Conservation (phyloP, 306 rosid species). For the Prunus fruticosa region DNA sequence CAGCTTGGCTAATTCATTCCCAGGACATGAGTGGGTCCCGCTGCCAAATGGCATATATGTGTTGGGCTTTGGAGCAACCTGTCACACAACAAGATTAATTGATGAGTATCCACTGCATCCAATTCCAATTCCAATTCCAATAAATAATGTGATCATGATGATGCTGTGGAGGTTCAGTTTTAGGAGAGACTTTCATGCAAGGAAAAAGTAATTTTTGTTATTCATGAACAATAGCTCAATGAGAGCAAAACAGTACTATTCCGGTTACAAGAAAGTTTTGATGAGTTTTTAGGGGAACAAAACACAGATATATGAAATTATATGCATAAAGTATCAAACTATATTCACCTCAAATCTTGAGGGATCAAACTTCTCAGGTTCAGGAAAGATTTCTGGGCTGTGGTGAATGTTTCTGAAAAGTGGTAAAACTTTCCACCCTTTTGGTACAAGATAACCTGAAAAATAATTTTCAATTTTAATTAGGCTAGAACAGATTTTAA, state of each 20-base stretch:
- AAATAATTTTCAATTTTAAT: background rate
- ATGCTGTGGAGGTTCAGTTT: too few relatives aligned
- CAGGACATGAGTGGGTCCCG: conserved; percentile 94
- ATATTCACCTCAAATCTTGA: conserved; percentile 84
- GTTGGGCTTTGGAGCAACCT: conserved; percentile 86
- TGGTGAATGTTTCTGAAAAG: conserved; percentile 94
- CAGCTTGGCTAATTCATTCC: conserved; percentile 92
- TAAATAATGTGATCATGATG: background rate
- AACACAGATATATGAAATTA: background rate
- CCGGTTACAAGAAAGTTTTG: too few relatives aligned
- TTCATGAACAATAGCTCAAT: rapidly evolving
- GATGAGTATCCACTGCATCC: background rate
- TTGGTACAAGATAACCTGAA: conserved; percentile 84
- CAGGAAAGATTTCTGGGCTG: conserved; percentile 69
- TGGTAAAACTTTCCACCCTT: conserved; percentile 97
- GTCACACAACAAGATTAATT: conserved; percentile 26
- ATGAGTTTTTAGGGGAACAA: too few relatives aligned
- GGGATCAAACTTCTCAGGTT: conserved; percentile 88
- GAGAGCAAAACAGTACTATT: too few relatives aligned
- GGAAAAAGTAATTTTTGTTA: too few relatives aligned
- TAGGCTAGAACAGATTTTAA: background rate
- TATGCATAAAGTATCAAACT: background rate
- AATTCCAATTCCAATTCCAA: background rate
- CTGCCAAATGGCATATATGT: conserved; percentile 97
- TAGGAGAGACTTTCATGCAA: too few relatives aligned